phyloP scores from a whole-genome alignment of 306 rosid species.

The Glycine tomentella region DNA sequence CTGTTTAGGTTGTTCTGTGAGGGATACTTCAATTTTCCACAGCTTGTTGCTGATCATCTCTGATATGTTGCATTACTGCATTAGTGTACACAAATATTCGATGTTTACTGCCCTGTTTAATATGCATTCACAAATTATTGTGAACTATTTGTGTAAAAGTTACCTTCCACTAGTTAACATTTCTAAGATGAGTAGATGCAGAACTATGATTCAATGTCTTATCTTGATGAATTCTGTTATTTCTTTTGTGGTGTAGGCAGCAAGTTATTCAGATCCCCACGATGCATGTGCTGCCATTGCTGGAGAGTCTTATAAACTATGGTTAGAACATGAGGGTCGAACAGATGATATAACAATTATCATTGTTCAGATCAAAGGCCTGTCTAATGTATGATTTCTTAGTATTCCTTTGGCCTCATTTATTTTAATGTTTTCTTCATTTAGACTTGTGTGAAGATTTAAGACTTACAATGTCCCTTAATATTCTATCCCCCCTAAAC shows the following conservation, averaged over 20 bases:
- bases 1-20: conserved; percentile 11
- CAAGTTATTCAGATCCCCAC: conserved; percentile 88
- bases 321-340: conserved; percentile 91
- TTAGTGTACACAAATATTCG: background rate
- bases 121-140: background rate
- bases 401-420: conserved; percentile 39
- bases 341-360: conserved; percentile 97
- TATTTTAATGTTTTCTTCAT: background rate
- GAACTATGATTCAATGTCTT: conserved; percentile 38
- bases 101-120: conserved; percentile 23
- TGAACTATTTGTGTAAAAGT: conserved; percentile 7
- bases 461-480: too few species aligned
- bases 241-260: conserved; percentile 65
- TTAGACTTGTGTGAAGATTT: conserved; percentile 18
- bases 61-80: background rate
- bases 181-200: conserved; percentile 15
- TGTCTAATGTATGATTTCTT: conserved; percentile 71
- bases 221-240: conserved; percentile 39
- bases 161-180: background rate
- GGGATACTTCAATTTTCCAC: conserved; percentile 8
- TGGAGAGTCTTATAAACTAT: conserved; percentile 91
- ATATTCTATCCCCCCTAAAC: too few species aligned
- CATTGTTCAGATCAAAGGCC: conserved; percentile 87
- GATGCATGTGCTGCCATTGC: conserved; percentile 99
- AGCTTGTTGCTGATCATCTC: conserved; percentile 16